Base-by-base conservation (phyloP, 331 rosid species). In the Stylosanthes scabra region DNA sequence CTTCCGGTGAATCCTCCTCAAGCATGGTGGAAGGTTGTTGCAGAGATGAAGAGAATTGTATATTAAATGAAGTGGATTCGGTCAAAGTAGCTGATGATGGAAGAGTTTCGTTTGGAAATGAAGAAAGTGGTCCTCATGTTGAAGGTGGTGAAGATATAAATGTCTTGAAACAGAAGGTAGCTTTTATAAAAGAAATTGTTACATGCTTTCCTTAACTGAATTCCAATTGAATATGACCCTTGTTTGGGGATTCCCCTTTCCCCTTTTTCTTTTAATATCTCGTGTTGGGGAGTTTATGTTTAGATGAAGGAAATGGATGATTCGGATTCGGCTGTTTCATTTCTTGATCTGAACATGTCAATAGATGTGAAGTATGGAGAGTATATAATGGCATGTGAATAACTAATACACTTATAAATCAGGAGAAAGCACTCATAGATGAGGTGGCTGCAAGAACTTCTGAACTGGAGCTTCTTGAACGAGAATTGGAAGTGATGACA, bases 401-500 rank as follows among this genome's bases (percentile, higher is more conserved):
- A 34, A 70, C 83, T 27, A 69, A 76, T 52, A 45, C 69, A 52
- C 55, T 77, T 68, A 83, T 68, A 80, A 70, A 59, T 83, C 80
- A 75, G 78, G 91, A 83, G 75, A 83, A 86, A 59, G 49, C 69
- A 70, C 72, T 74, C 37, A 1, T 64, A 40, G 89, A 78, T 74
- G 88, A 77, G 67, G 72, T 74, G 40, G 57, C 49, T 66, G 72
- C 55, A 41, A 71, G 76, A 63, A 61, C 82, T 72, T 80, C 83
- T 13, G 87, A 87, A 69, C 58, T 89, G 47, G 79, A 77, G 72
- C 84, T 75, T 79, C 97, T 89, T 81, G 91, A 86, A 52, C 78
- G 25, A 74, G 97, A 93, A 79, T 59, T 91, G 69, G 83, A 84
- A 55, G 70, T 83, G 77, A 74, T 91, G 71, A 83, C 78, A 61